These are phyloP conservation scores for Tetrahymena elliotti DNA, from an alignment of 73 alveolate genomes.

Conservation along the genomic window DNA sequence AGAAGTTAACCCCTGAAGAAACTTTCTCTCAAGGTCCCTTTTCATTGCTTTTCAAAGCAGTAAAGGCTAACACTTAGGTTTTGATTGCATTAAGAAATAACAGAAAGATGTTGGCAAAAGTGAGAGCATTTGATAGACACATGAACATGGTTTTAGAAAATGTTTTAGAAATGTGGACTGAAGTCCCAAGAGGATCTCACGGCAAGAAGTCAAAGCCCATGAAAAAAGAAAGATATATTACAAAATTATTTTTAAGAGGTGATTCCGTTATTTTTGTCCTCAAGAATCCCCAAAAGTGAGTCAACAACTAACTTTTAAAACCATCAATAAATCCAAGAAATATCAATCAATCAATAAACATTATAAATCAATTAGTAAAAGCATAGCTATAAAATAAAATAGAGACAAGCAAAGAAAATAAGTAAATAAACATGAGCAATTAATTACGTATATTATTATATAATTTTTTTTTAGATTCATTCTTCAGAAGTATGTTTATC, in stretches of 20 bases:
- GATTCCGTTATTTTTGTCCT: conserved; percentile 88
- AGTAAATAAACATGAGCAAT: background rate
- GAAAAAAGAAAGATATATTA: conserved; percentile 91
- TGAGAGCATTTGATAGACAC: conserved; percentile 97
- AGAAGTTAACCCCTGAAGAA: conserved; percentile 45
- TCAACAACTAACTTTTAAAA: background rate
- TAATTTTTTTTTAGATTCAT: background rate
- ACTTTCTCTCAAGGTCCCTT: conserved; percentile 86
- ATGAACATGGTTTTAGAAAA: conserved; percentile 89
- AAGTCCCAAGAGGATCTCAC: conserved; percentile 85
- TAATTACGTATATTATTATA: background rate
- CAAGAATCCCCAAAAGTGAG: conserved; percentile 66
- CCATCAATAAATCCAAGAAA: too few species aligned
- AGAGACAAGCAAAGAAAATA: background rate
- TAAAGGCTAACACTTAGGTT: conserved; percentile 90
- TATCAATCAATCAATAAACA: background rate
- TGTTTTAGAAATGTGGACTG: conserved; percentile 97
- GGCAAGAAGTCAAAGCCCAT: conserved; percentile 89
- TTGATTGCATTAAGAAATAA: conserved; percentile 94
- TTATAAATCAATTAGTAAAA: background rate
- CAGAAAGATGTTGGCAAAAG: conserved; percentile 94
- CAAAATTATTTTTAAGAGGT: conserved; percentile 97
- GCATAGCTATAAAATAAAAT: background rate
- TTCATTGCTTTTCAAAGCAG: conserved; percentile 88
- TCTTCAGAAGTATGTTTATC: background rate